These are phyloP conservation scores for Apiotrichum siamense DNA, from an alignment of 1,284 basidiomycete species.

Conservation along the genomic window DNA sequence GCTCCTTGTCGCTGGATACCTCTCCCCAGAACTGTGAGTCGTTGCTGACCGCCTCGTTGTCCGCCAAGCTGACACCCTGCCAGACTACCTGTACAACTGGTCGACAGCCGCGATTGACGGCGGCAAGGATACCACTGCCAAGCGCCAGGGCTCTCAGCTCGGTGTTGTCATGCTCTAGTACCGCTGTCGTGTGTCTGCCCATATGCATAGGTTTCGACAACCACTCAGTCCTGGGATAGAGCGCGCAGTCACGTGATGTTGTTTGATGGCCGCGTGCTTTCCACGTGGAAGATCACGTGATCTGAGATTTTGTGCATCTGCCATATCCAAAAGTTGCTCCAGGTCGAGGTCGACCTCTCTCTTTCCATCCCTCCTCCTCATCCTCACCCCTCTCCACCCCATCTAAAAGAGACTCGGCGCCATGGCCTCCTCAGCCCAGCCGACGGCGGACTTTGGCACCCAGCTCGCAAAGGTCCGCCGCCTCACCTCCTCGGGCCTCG, in stretches of 20 bases:
- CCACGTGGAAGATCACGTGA: too few relatives aligned
- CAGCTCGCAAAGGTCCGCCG: conserved; percentile 80
- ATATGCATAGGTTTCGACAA: not conserved
- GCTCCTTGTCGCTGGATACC: too few relatives aligned
- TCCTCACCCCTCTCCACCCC: not conserved
- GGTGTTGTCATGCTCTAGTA: conserved; percentile 47
- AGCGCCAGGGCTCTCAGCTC: conserved; percentile 37
- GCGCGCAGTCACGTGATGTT: too few relatives aligned
- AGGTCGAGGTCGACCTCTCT: not conserved
- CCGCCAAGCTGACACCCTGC: not conserved
- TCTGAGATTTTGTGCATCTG: too few relatives aligned
- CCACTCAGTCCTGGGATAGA: too few relatives aligned
- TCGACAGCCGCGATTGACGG: conserved; percentile 72
- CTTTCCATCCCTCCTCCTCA: not conserved
- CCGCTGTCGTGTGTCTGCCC: not conserved
- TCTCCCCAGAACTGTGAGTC: conserved; percentile 39
- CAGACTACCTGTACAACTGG: conserved; percentile 87
- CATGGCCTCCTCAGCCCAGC: conserved; percentile 19
- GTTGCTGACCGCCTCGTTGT: not conserved
- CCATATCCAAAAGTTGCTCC: not conserved
- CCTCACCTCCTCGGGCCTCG: conserved; percentile 70
- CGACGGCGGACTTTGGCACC: conserved; percentile 27
- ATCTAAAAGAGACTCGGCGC: not conserved
- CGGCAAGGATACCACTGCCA: conserved; percentile 30
- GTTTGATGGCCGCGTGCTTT: too few relatives aligned